Evolutionary conservation across 2,329 filamentous ascomycete genomes (phyloP).

Genomic region (Trichoderma sp.): DNA sequence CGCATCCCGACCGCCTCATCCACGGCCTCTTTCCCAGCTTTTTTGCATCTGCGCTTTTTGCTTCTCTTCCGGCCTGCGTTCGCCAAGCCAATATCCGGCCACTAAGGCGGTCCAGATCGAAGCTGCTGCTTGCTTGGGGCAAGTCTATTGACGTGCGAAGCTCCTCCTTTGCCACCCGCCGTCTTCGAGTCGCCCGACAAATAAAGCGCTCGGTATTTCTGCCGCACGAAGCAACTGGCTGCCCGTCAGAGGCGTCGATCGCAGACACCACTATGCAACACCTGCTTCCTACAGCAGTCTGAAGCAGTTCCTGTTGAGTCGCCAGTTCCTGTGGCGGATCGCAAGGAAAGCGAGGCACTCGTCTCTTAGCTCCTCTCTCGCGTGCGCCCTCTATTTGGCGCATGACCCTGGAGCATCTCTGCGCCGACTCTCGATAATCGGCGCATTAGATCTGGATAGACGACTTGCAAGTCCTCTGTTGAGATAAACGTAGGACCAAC

Average conservation of each 20-base stretch:
- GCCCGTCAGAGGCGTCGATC: neutral
- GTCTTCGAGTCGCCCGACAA: conserved; percentile 6
- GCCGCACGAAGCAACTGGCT: neutral
- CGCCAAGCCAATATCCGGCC: conserved; percentile 1
- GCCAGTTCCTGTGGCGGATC: neutral
- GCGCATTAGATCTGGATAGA: neutral
- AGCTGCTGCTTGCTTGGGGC: neutral
- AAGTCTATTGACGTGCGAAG: neutral
- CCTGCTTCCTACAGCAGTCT: conserved; percentile 1
- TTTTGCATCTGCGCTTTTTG: neutral
- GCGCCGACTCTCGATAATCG: neutral
- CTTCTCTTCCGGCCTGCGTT: neutral
- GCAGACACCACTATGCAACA: conserved; percentile 11
- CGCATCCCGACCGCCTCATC: neutral
- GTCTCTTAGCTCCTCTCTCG: conserved; percentile 5
- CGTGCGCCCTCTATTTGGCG: neutral
- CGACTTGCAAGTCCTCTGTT: neutral
- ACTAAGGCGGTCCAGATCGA: neutral
- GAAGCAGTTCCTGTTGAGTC: conserved; percentile 5
- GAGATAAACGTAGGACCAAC: neutral
- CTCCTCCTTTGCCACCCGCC: conserved; percentile 17
- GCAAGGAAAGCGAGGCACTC: neutral
- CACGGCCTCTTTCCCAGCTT: neutral
- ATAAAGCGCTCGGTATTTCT: neutral
- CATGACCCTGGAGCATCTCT: neutral